A percentile compares a stretch with the other conserved stretches of the same genome.
Evolutionary conservation across 495 filamentous ascomycete genomes (phyloP).

Genomic region (Choiromyces venosus): DNA sequence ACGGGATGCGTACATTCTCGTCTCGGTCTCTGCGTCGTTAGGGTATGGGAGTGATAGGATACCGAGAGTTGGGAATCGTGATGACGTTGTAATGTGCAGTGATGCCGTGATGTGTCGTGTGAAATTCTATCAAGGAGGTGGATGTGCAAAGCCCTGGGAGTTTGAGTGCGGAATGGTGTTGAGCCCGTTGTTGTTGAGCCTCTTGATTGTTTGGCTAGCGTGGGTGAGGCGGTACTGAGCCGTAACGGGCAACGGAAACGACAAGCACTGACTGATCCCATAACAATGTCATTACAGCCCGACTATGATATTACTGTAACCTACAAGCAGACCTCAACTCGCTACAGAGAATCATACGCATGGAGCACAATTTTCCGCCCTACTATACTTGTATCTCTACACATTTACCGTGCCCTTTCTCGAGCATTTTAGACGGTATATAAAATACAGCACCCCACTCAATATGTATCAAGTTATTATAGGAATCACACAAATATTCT

Average conservation of each 20-base stretch:
- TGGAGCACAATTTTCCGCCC: background rate
- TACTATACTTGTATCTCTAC: background rate
- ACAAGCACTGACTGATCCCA: background rate
- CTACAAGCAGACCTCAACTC: background rate
- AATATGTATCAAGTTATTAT: too few relatives aligned
- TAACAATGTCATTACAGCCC: too few relatives aligned
- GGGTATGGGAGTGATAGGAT: slow-evolving; percentile 10
- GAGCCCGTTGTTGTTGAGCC: background rate
- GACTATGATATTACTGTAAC: too few relatives aligned
- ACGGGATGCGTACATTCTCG: slow-evolving; percentile 30
- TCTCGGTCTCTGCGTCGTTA: background rate
- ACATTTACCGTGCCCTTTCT: background rate
- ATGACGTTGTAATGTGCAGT: slow-evolving; percentile 15
- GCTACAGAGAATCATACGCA: background rate
- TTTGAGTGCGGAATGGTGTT: background rate
- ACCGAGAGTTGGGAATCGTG: background rate
- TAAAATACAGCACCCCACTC: background rate
- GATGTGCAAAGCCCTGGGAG: background rate
- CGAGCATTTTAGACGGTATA: background rate
- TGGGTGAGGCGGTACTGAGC: background rate
- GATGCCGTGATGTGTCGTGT: background rate
- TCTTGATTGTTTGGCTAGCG: background rate
- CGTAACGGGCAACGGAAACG: background rate
- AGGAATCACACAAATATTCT: too few relatives aligned
- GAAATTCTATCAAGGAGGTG: background rate